phyloP scores from a whole-genome alignment of 768 basidiomycete genomes.

The Podaxis rugospora region DNA sequence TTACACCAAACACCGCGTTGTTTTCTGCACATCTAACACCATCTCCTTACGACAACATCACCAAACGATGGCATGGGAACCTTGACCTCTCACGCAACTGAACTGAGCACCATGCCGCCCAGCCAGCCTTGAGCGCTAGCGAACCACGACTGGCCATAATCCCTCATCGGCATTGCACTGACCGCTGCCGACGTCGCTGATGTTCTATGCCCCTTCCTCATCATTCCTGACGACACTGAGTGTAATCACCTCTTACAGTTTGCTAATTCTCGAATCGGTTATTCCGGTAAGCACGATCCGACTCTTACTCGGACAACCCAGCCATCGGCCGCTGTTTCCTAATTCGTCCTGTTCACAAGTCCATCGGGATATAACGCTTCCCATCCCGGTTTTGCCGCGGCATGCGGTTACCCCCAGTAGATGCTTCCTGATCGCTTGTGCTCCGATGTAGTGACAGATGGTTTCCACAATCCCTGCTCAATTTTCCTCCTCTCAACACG shows the following conservation, averaged over 20 bases:
- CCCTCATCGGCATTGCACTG: conserved; percentile 2
- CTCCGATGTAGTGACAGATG: not conserved
- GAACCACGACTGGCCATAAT: not conserved
- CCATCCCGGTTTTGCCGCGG: conserved; percentile 1
- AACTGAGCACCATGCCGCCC: not conserved
- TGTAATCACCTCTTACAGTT: not conserved
- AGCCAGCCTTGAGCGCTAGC: not conserved
- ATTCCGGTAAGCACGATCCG: not conserved
- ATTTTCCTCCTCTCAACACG: not conserved
- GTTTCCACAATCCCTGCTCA: not conserved
- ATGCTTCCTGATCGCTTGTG: not conserved
- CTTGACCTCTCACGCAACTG: not conserved
- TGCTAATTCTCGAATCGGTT: not conserved
- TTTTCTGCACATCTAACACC: not conserved
- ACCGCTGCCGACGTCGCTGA: not conserved
- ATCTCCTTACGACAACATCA: not conserved
- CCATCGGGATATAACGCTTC: not conserved
- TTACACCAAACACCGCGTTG: conserved; percentile 4
- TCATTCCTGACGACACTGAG: not conserved
- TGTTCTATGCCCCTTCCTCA: not conserved
- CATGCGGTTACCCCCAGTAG: conserved; percentile 8
- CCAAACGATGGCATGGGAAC: not conserved
- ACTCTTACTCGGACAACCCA: not conserved
- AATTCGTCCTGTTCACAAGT: not conserved
- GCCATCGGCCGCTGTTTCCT: not conserved